Evolutionary conservation across 2,329 filamentous ascomycete genomes (phyloP).

Genomic region (Ambrosiella cleistominuta): DNA sequence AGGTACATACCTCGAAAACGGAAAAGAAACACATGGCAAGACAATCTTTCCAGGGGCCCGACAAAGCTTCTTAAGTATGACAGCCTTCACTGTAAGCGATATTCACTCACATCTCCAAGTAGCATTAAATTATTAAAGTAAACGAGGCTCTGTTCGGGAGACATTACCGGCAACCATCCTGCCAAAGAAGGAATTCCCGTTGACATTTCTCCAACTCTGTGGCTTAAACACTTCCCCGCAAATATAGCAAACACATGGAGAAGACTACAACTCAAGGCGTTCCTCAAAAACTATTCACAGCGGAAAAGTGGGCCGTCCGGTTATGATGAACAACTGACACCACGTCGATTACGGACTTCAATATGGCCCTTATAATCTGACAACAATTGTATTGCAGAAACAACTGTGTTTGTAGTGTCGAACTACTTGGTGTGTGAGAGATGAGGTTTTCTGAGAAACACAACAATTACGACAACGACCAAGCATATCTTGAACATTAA

Average conservation of each 20-base stretch:
- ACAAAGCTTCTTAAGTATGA: not conserved
- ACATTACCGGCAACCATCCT: not conserved
- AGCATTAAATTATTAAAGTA: not conserved
- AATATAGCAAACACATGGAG: not conserved
- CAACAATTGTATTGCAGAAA: not conserved
- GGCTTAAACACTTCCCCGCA: not conserved
- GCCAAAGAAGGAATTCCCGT: not conserved
- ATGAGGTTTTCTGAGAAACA: not conserved
- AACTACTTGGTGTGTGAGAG: no score
- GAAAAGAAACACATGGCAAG: not conserved
- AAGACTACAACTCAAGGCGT: not conserved
- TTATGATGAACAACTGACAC: not conserved
- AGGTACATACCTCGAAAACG: not conserved
- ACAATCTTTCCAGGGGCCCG: not conserved
- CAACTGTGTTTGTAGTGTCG: not conserved
- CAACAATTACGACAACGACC: not conserved
- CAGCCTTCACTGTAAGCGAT: not conserved
- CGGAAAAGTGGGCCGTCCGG: not conserved
- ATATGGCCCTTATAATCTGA: not conserved
- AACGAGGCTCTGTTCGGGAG: conserved; percentile 1
- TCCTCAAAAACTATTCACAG: not conserved
- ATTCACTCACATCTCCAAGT: not conserved
- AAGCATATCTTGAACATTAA: not conserved
- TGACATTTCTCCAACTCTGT: not conserved
- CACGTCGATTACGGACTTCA: not conserved